phyloP scores from a whole-genome alignment of 2,329 filamentous ascomycete genomes.

The Periconia digitata region DNA sequence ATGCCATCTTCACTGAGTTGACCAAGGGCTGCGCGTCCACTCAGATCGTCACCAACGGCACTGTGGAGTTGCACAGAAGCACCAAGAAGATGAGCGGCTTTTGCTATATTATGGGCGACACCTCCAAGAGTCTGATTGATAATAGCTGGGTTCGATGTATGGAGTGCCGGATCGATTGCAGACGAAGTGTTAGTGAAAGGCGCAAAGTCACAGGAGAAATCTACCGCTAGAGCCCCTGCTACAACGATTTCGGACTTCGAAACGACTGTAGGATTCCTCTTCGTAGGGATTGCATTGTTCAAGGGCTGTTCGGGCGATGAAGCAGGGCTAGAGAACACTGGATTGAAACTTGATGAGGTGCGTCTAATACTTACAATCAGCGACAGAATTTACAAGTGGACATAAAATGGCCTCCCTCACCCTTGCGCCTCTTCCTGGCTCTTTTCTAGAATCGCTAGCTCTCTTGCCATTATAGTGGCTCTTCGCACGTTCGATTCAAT shows the following conservation, averaged over 20 bases:
- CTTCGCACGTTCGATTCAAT: conserved; percentile 67
- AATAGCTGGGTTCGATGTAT: conserved; percentile 83
- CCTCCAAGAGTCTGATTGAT: conserved; percentile 86
- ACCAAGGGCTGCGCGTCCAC: conserved; percentile 72
- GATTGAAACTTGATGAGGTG: conserved; percentile 23
- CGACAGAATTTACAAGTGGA: conserved; percentile 27
- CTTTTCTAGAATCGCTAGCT: conserved; percentile 58
- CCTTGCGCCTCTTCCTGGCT: conserved; percentile 37
- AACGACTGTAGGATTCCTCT: no score
- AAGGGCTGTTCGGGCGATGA: conserved; percentile 13
- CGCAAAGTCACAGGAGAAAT: conserved; percentile 79
- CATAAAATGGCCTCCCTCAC: conserved; percentile 40
- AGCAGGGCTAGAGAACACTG: conserved; percentile 17
- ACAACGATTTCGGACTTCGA: conserved; percentile 81
- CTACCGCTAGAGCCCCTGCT: conserved; percentile 85
- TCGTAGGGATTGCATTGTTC: conserved; percentile 20
- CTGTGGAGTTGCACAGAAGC: conserved; percentile 73
- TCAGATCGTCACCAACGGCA: conserved; percentile 76
- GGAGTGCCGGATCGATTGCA: conserved; percentile 54
- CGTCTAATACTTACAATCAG: conserved; percentile 44
- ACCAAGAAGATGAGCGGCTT: conserved; percentile 73
- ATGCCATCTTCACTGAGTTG: conserved; percentile 67
- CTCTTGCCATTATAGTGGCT: conserved; percentile 66
- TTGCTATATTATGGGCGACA: conserved; percentile 88
- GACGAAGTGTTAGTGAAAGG: conserved; percentile 46